A percentile compares a stretch with the other conserved stretches of the same genome.
Conservation (phyloP, 2,329 filamentous ascomycete species). For the Colletotrichum chrysophilum region DNA sequence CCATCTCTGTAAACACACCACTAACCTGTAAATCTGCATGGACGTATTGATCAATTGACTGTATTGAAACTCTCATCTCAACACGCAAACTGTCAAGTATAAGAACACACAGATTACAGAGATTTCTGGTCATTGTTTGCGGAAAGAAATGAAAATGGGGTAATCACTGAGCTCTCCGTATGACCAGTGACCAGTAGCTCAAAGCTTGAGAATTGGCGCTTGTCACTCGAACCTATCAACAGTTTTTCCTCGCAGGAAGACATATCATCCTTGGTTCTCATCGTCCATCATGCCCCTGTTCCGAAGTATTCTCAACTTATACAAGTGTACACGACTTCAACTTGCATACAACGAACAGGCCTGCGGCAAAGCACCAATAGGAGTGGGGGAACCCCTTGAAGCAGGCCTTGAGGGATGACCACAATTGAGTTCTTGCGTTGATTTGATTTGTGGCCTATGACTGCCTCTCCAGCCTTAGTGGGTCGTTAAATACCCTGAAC, state of each 20-base stretch:
- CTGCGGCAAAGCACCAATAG: not conserved
- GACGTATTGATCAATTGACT: no score
- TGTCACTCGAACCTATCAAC: not conserved
- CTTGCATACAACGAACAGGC: not conserved
- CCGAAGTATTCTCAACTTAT: fast-evolving
- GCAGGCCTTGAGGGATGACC: not conserved
- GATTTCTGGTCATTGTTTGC: no score
- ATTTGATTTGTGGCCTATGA: no score
- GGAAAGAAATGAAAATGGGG: not conserved
- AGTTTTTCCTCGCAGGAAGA: not conserved
- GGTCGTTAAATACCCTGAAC: not conserved
- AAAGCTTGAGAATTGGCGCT: not conserved
- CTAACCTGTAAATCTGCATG: no score
- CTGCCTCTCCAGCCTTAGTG: no score
- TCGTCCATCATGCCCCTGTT: not conserved
- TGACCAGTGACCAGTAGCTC: not conserved
- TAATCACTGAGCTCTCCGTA: fast-evolving
- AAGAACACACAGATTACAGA: no score
- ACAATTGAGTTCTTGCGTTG: no score
- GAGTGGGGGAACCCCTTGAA: not conserved
- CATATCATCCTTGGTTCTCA: fast-evolving
- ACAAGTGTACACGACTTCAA: not conserved
- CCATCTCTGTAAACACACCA: not conserved
- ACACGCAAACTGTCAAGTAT: no score
- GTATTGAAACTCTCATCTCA: no score